Evolutionary conservation across 225 moss, liverwort and hornwort species (phyloP).

Genomic region (Sphagnum tenellum): DNA sequence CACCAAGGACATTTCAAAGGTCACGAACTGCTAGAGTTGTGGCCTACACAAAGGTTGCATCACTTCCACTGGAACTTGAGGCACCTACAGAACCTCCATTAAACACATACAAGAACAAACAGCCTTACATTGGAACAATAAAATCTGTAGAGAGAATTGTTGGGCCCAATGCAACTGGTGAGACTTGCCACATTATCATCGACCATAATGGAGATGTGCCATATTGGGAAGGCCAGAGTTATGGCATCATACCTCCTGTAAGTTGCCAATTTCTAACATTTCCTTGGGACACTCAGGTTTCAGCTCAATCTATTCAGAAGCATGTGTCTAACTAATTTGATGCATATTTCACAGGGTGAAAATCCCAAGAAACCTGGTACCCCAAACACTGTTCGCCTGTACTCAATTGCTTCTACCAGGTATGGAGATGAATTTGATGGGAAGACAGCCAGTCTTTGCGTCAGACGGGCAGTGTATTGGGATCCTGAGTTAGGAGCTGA

Average conservation of each 20-base stretch:
- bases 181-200: constrained; percentile 98
- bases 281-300: no score
- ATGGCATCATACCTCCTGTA: constrained; percentile 80
- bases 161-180: constrained; percentile 86
- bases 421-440: constrained; percentile 96
- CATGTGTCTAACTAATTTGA: no score
- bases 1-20: constrained; percentile 3
- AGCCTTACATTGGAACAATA: constrained; percentile 58
- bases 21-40: constrained; percentile 9
- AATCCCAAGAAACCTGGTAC: constrained; percentile 94
- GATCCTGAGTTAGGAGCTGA: constrained; percentile 69
- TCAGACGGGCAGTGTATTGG: constrained; percentile 86
- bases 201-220: constrained; percentile 73
- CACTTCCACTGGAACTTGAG: constrained; percentile 52
- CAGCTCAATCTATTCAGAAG: no score
- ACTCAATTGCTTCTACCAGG: constrained; percentile 90
- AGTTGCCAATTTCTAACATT: background rate
- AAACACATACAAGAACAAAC: constrained; percentile 78
- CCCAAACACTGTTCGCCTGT: constrained; percentile 74
- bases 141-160: constrained; percentile 93
- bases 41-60: constrained; percentile 34
- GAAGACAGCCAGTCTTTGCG: constrained; percentile 87
- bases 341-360: constrained; percentile 35
- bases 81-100: constrained; percentile 45
- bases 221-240: constrained; percentile 99